These are phyloP conservation scores for Malus sieversii DNA, from an alignment of 306 rosid species.

Conservation along the genomic window DNA sequence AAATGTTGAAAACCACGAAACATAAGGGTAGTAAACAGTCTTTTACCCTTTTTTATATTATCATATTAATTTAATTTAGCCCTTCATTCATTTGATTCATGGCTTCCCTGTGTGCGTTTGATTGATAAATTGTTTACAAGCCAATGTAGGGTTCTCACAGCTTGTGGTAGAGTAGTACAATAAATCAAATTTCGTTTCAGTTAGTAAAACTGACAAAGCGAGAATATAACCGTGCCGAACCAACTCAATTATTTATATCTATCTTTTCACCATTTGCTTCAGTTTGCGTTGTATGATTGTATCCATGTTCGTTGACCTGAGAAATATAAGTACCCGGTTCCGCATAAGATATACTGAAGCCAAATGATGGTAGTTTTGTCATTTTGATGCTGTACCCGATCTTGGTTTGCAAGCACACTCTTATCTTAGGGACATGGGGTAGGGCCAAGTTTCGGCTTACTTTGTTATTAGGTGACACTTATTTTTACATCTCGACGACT, in stretches of 20 bases:
- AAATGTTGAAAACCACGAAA: too few species aligned
- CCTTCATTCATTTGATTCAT: slow-evolving; percentile 49
- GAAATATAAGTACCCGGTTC: background rate
- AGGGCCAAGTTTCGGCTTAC: background rate
- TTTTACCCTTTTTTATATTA: background rate
- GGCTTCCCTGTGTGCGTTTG: slow-evolving; percentile 9
- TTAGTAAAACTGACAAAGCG: background rate
- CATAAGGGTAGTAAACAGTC: too few species aligned
- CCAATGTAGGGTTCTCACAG: background rate
- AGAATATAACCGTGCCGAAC: background rate
- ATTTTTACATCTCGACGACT: background rate
- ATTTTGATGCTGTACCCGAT: background rate
- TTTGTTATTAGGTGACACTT: background rate
- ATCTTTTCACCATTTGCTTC: background rate
- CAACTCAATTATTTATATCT: background rate
- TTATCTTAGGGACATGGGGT: background rate
- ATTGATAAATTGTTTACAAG: background rate
- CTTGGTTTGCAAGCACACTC: background rate
- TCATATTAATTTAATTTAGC: slow-evolving; percentile 14
- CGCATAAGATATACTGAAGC: too few species aligned
- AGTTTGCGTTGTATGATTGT: too few species aligned
- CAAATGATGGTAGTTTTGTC: background rate
- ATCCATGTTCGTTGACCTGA: background rate
- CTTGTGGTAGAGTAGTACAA: background rate
- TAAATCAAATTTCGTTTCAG: background rate